These are phyloP conservation scores for Cryptococcus maquisensis DNA, from an alignment of 1,284 basidiomycete genomes.

Conservation along the genomic window DNA sequence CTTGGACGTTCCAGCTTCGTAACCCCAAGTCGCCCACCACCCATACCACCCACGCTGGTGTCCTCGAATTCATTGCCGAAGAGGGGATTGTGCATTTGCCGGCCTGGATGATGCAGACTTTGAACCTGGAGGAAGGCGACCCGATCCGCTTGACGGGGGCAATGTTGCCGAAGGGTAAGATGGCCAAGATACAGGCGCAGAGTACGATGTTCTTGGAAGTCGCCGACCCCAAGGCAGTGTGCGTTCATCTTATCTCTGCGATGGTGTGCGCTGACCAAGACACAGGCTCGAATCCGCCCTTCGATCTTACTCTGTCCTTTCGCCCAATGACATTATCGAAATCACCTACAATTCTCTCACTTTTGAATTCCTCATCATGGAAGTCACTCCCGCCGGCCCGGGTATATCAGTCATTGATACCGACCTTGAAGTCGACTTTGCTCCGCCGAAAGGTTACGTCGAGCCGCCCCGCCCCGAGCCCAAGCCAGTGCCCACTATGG, in stretches of 20 bases:
- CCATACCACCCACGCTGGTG: constrained; percentile 85
- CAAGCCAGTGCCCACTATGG: constrained; percentile 85
- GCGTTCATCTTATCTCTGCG: constrained; percentile 17
- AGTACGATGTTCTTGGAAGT: constrained; percentile 88
- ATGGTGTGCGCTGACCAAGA: not conserved
- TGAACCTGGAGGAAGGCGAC: constrained; percentile 85
- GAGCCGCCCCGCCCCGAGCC: constrained; percentile 84
- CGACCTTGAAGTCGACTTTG: constrained; percentile 70
- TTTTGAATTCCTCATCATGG: constrained; percentile 95
- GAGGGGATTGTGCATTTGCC: constrained; percentile 94
- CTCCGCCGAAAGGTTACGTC: constrained; percentile 62
- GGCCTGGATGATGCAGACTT: constrained; percentile 99
- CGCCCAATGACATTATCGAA: constrained; percentile 87
- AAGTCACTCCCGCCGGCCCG: constrained; percentile 77
- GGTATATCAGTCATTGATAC: constrained; percentile 92
- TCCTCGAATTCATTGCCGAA: constrained; percentile 97
- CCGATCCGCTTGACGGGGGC: constrained; percentile 86
- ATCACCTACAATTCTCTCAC: constrained; percentile 88
- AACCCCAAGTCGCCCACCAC: constrained; percentile 82
- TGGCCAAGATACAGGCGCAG: constrained; percentile 96
- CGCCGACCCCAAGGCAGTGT: constrained; percentile 93
- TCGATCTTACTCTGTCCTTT: constrained; percentile 86
- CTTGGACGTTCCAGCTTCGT: constrained; percentile 94
- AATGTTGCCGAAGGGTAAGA: constrained; percentile 84
- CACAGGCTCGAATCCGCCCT: constrained; percentile 86